phyloP scores from a whole-genome alignment of 768 basidiomycete species.

The Auriscalpium orientale region DNA sequence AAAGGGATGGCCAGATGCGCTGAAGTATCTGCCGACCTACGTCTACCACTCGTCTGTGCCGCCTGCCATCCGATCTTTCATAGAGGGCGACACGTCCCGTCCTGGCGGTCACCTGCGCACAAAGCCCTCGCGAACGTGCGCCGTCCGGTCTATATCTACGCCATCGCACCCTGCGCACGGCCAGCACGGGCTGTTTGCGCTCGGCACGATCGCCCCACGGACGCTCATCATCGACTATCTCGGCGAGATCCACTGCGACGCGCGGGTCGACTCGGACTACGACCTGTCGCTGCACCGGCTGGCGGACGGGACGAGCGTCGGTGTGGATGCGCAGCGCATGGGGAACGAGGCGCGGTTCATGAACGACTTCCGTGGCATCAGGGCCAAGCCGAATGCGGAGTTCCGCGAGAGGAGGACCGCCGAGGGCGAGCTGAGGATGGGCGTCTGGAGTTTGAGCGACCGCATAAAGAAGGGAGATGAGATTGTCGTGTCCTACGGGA shows the following conservation, averaged over 20 bases:
- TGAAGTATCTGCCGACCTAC: slow-evolving; percentile 46
- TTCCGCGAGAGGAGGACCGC: slow-evolving; percentile 51
- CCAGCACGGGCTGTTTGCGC: slow-evolving; percentile 76
- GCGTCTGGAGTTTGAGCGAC: slow-evolving; percentile 57
- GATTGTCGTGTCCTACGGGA: slow-evolving; percentile 84
- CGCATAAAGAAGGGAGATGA: slow-evolving; percentile 75
- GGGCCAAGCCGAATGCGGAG: slow-evolving; percentile 56
- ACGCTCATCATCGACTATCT: slow-evolving; percentile 74
- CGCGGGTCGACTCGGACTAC: slow-evolving; percentile 71
- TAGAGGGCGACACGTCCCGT: background rate
- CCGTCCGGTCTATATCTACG: slow-evolving; percentile 50
- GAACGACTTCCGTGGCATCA: slow-evolving; percentile 86
- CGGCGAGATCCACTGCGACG: slow-evolving; percentile 79
- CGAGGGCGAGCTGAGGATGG: slow-evolving; percentile 65
- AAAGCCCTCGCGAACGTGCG: slow-evolving; percentile 28
- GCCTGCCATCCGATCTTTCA: slow-evolving; percentile 25
- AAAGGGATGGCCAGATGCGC: slow-evolving; percentile 42
- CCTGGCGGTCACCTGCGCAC: background rate
- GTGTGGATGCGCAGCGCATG: slow-evolving; percentile 64
- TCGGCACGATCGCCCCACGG: slow-evolving; percentile 56
- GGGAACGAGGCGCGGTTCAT: slow-evolving; percentile 88
- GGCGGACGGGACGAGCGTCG: slow-evolving; percentile 52
- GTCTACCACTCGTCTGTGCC: slow-evolving; percentile 54
- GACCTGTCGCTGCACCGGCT: slow-evolving; percentile 74
- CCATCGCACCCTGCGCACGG: slow-evolving; percentile 58